Evolutionary conservation across 352 stramenopile species (phyloP).

Genomic region (Globisporangium cylindrosporum): DNA sequence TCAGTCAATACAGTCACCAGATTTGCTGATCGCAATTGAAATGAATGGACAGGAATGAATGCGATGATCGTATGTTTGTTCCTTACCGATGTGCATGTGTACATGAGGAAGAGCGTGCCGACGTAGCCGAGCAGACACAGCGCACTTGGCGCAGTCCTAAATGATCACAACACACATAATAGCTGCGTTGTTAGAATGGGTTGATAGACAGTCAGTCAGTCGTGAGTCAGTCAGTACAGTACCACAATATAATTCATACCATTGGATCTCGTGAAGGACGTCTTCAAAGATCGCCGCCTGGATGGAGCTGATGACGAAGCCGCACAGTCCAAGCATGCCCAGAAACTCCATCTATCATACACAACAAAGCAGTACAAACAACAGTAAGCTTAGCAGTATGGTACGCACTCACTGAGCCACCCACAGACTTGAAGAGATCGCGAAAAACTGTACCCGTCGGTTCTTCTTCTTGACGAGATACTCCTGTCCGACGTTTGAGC

Average conservation of each 20-base stretch:
- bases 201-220: background rate
- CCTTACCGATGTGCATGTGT: conserved; percentile 83
- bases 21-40: background rate
- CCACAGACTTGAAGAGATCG: conserved; percentile 2
- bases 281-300: conserved; percentile 87
- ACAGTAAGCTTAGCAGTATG: background rate
- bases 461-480: conserved; percentile 84
- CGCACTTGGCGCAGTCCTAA: conserved; percentile 48
- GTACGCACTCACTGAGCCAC: background rate
- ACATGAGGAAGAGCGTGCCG: conserved; percentile 88
- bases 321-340: conserved; percentile 92
- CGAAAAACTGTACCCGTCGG: conserved; percentile 31
- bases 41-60: background rate
- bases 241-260: conserved; percentile 21
- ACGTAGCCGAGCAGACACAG: conserved; percentile 77
- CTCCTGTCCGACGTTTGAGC: conserved; percentile 91
- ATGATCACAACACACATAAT: background rate
- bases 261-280: conserved; percentile 34
- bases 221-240: background rate
- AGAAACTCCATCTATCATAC: conserved; percentile 89
- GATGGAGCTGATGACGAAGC: conserved; percentile 84
- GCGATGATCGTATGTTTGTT: background rate
- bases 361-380: background rate
- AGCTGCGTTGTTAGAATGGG: conserved; percentile 10
- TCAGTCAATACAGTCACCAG: background rate